A percentile compares a stretch with the other conserved stretches of the same genome.
phyloP scores from a whole-genome alignment of 1,284 basidiomycete species.

The Trichosporon faecale region DNA sequence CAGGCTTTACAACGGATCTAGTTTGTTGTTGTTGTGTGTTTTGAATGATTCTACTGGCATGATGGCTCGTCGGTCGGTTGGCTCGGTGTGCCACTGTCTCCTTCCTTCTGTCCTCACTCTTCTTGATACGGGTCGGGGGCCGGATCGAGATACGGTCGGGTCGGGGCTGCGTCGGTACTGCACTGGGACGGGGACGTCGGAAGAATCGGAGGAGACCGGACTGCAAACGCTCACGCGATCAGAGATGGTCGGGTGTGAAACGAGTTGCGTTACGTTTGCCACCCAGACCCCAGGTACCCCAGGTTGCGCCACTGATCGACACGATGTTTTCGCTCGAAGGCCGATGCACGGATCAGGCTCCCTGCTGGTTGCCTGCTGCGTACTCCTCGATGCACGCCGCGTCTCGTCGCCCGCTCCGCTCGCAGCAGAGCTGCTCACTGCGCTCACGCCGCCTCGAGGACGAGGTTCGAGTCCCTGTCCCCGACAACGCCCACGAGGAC shows the following conservation, averaged over 20 bases:
- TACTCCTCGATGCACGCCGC: not conserved
- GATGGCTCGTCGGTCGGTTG: too few species aligned
- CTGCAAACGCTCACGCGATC: not conserved
- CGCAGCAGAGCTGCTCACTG: not conserved
- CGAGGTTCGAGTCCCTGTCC: conserved; percentile 30
- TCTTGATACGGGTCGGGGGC: too few species aligned
- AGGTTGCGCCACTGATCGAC: too few species aligned
- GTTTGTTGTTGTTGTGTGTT: not conserved
- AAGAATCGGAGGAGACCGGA: not conserved
- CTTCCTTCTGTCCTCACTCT: too few species aligned
- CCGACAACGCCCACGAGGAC: conserved; percentile 51
- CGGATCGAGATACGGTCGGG: too few species aligned
- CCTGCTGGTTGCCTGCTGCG: not conserved
- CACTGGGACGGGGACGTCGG: not conserved
- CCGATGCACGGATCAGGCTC: not conserved
- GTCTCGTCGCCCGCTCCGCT: not conserved
- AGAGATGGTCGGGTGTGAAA: too few species aligned
- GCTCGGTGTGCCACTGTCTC: not conserved
- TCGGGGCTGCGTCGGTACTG: too few species aligned
- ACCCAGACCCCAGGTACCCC: too few species aligned
- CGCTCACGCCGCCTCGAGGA: conserved; percentile 16
- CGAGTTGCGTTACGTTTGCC: not conserved
- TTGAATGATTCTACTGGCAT: not conserved
- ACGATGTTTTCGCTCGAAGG: too few species aligned
- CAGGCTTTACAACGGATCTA: not conserved